A percentile compares a stretch with the other conserved stretches of the same genome.
phyloP scores from a whole-genome alignment of 768 basidiomycete species.

The Leucosporidium scottii region DNA sequence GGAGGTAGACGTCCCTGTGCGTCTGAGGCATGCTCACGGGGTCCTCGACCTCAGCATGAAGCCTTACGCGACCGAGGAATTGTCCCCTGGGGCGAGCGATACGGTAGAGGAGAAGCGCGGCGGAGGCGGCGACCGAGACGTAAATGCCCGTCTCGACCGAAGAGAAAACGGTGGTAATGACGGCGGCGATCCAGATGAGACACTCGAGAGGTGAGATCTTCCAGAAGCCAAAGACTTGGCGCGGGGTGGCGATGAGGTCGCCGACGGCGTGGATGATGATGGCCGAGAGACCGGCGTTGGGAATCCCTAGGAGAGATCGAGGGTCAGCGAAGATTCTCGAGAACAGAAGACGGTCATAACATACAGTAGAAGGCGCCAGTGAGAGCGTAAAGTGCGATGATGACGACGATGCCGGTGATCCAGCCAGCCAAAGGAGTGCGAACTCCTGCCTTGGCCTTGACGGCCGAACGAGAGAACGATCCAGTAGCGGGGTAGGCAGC shows the following conservation, averaged over 20 bases:
- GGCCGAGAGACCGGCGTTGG: conserved; percentile 61
- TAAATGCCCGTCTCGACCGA: conserved; percentile 53
- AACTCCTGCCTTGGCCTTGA: conserved; percentile 93
- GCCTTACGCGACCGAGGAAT: conserved; percentile 78
- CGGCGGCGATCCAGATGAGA: conserved; percentile 37
- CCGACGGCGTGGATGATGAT: conserved; percentile 59
- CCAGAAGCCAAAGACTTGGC: conserved; percentile 82
- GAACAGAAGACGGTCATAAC: too few relatives aligned
- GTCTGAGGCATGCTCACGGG: neutral
- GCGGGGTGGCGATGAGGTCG: conserved; percentile 70
- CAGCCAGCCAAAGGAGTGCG: conserved; percentile 87
- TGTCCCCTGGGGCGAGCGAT: conserved; percentile 63
- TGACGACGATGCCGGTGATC: conserved; percentile 73
- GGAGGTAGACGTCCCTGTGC: conserved; percentile 77
- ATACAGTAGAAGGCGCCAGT: conserved; percentile 49
- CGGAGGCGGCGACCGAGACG: conserved; percentile 57
- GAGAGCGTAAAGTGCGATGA: conserved; percentile 89
- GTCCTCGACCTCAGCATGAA: conserved; percentile 43
- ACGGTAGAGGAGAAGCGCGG: conserved; percentile 72
- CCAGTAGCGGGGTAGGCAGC: conserved; percentile 93
- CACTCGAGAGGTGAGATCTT: conserved; percentile 78
- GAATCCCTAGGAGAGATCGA: conserved; percentile 10
- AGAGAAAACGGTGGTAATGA: conserved; percentile 37
- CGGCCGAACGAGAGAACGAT: conserved; percentile 91
- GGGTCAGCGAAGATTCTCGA: too few relatives aligned